Evolutionary conservation across 331 rosid genomes (phyloP).

Genomic region (Malus hybrid): DNA sequence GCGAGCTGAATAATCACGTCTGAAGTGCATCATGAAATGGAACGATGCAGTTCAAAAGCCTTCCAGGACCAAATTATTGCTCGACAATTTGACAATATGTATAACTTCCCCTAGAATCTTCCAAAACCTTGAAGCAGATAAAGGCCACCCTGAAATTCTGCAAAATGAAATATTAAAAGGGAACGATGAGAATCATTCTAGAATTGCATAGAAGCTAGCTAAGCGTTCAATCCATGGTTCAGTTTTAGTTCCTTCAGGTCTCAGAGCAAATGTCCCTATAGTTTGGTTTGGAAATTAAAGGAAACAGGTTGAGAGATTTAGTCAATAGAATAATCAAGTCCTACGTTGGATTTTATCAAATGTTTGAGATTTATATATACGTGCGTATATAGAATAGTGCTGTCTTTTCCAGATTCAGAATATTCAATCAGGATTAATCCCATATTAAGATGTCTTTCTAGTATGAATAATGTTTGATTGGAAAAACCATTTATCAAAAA

Average conservation of each 20-base stretch:
- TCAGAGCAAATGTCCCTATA: slow-evolving; percentile 8
- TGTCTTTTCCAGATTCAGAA: neutral
- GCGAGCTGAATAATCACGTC: no score
- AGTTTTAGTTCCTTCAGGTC: neutral
- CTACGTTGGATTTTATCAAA: neutral
- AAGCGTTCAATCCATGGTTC: neutral
- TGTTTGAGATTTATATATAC: neutral
- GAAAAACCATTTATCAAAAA: no score
- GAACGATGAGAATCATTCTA: neutral
- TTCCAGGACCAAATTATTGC: no score
- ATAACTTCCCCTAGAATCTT: no score
- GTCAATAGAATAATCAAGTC: slow-evolving; percentile 20
- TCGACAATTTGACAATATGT: no score
- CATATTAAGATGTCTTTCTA: neutral
- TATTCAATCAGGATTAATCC: neutral
- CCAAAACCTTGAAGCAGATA: no score
- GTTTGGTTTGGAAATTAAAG: slow-evolving; percentile 27
- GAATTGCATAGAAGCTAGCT: slow-evolving; percentile 10
- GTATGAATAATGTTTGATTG: no score
- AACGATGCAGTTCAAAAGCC: no score
- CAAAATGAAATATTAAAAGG: neutral
- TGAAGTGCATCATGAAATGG: no score
- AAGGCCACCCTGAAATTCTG: neutral
- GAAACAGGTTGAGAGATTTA: slow-evolving; percentile 20
- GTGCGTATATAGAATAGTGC: neutral